Evolutionary conservation across 163 green algal species (phyloP).

Genomic region (Scenedesmus sp.): DNA sequence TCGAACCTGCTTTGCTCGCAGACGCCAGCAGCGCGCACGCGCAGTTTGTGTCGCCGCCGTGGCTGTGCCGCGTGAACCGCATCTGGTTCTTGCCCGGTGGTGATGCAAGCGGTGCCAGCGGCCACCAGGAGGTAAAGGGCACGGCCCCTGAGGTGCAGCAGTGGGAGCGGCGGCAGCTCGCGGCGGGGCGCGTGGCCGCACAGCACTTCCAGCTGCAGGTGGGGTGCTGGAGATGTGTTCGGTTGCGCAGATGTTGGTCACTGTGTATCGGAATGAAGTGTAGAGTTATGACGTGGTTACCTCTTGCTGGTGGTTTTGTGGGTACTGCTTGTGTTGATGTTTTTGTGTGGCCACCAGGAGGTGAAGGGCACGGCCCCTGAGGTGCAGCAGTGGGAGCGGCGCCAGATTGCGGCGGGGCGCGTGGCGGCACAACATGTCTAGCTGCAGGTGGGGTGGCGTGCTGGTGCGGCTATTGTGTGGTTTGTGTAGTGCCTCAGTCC

Average conservation of each 20-base stretch:
- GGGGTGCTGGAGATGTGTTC: not conserved
- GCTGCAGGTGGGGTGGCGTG: too few species aligned
- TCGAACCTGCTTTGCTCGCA: not conserved
- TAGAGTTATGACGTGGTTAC: too few species aligned
- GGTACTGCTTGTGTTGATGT: too few species aligned
- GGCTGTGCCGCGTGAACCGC: constrained; percentile 23
- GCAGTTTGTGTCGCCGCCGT: constrained; percentile 9
- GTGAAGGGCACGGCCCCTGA: too few species aligned
- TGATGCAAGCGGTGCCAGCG: not conserved
- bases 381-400: too few species aligned
- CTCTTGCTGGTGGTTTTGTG: too few species aligned
- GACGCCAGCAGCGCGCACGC: not conserved
- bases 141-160: not conserved
- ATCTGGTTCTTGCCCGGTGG: constrained; percentile 21
- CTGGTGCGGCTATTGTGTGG: not conserved
- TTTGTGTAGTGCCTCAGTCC: too few species aligned
- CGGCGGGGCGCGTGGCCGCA: not conserved
- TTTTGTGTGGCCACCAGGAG: too few species aligned
- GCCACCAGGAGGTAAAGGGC: not conserved
- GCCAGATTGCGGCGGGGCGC: too few species aligned
- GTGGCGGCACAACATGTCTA: too few species aligned
- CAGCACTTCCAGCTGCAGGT: constrained; percentile 26
- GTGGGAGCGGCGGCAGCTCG: not conserved
- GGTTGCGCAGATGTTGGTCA: not conserved
- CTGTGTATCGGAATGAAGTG: too few species aligned